Evolutionary conservation across 495 filamentous ascomycete species (phyloP).

Genomic region (Pyronema omphalodes): DNA sequence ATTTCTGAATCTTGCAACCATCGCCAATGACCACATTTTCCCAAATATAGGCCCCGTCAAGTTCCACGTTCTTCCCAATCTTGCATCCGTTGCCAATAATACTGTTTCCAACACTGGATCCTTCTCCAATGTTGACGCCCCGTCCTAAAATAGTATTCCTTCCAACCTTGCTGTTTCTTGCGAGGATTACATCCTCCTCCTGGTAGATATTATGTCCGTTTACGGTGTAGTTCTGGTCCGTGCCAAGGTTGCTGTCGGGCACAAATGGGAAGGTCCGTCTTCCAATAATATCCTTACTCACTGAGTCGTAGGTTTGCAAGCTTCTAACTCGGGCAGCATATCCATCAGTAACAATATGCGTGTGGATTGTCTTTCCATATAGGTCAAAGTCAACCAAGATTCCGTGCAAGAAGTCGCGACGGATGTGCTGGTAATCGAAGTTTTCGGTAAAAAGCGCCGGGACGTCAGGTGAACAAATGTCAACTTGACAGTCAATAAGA

Average conservation of each 20-base stretch:
- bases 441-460: slow-evolving; percentile 90
- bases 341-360: slow-evolving; percentile 59
- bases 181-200: slow-evolving; percentile 50
- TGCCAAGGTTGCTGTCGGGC: slow-evolving; percentile 70
- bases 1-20: slow-evolving; percentile 44
- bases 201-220: slow-evolving; percentile 48
- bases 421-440: slow-evolving; percentile 84
- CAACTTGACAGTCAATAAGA: slow-evolving; percentile 84
- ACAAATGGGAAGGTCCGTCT: slow-evolving; percentile 88
- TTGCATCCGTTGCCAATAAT: slow-evolving; percentile 66
- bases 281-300: slow-evolving; percentile 72
- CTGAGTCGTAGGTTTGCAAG: slow-evolving; percentile 72
- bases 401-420: slow-evolving; percentile 73
- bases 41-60: slow-evolving; percentile 81
- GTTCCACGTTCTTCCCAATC: slow-evolving; percentile 64
- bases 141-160: slow-evolving; percentile 47
- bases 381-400: slow-evolving; percentile 93
- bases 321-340: slow-evolving; percentile 67
- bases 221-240: slow-evolving; percentile 55
- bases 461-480: slow-evolving; percentile 94
- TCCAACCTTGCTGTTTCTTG: slow-evolving; percentile 48
- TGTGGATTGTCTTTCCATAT: slow-evolving; percentile 87
- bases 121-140: slow-evolving; percentile 55
- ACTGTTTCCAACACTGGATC: slow-evolving; percentile 47
- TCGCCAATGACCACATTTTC: slow-evolving; percentile 62